Evolutionary conservation across 140 eudicot genomes (phyloP).

Genomic region (Flaveria floridana): DNA sequence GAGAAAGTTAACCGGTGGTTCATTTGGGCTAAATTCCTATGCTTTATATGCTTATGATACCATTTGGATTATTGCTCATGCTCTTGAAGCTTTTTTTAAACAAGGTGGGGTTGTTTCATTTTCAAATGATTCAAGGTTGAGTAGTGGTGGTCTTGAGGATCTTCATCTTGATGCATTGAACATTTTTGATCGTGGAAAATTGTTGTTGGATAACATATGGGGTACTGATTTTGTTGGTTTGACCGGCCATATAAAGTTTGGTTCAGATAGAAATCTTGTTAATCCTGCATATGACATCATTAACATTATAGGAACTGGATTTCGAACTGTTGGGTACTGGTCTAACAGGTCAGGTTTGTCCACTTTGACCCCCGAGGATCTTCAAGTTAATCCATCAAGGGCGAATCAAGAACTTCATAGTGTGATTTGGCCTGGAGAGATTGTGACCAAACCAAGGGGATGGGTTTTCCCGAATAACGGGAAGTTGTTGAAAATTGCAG

Average conservation of each 20-base stretch:
- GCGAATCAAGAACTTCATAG: constrained; percentile 50
- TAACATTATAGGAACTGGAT: constrained; percentile 84
- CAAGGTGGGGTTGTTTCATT: constrained; percentile 74
- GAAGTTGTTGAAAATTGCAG: constrained; percentile 69
- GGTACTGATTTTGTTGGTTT: constrained; percentile 63
- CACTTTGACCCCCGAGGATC: constrained; percentile 62
- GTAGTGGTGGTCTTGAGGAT: constrained; percentile 37
- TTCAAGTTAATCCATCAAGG: constrained; percentile 55
- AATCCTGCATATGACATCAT: constrained; percentile 76
- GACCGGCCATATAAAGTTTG: constrained; percentile 71
- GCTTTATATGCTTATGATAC: constrained; percentile 86
- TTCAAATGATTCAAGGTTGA: constrained; percentile 68
- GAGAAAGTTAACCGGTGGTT: constrained; percentile 51
- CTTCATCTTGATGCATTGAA: constrained; percentile 82
- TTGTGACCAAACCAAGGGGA: constrained; percentile 68
- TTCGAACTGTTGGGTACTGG: constrained; percentile 79
- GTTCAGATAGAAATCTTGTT: constrained; percentile 55
- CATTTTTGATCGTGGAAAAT: constrained; percentile 71
- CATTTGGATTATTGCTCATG: constrained; percentile 84
- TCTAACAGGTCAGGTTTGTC: constrained; percentile 74
- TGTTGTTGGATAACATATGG: constrained; percentile 58
- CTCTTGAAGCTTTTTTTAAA: constrained; percentile 67
- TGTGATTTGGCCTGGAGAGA: constrained; percentile 91
- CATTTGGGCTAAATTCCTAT: constrained; percentile 68
- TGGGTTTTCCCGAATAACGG: constrained; percentile 96